Evolutionary conservation across 2,329 filamentous ascomycete genomes (phyloP).

Genomic region (Talaromyces piceae): DNA sequence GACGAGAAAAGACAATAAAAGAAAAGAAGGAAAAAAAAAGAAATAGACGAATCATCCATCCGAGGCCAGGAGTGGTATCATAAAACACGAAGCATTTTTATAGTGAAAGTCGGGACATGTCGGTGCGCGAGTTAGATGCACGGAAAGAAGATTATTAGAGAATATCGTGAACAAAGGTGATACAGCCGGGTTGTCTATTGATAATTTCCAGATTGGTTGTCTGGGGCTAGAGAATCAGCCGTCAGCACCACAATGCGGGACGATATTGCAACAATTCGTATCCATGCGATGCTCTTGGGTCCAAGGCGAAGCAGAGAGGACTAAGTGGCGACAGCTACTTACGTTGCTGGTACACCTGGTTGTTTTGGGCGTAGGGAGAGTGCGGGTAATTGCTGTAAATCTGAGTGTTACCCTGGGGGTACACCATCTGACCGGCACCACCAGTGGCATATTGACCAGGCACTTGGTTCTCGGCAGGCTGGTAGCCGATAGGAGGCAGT

Average conservation of each 20-base stretch:
- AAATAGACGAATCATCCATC: neutral
- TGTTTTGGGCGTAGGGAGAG: conserved; percentile 43
- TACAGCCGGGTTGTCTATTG: conserved; percentile 14
- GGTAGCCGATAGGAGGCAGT: conserved; percentile 69
- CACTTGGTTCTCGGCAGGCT: conserved; percentile 48
- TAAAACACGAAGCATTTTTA: conserved; percentile 13
- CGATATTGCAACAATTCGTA: conserved; percentile 13
- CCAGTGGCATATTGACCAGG: conserved; percentile 60
- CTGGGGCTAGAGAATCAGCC: conserved; percentile 21
- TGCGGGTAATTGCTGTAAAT: conserved; percentile 45
- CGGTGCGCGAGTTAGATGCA: conserved; percentile 3
- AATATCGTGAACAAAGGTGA: conserved; percentile 7
- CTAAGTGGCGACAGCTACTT: conserved; percentile 30
- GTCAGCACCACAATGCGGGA: conserved; percentile 20
- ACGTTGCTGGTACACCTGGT: conserved; percentile 45
- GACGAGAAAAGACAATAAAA: neutral
- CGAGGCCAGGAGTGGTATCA: conserved; percentile 13
- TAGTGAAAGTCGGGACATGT: conserved; percentile 9
- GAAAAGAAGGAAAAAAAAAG: neutral
- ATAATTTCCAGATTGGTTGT: conserved; percentile 22
- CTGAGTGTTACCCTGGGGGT: conserved; percentile 41
- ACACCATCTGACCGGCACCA: conserved; percentile 40
- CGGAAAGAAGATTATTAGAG: conserved; percentile 3
- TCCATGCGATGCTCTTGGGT: conserved; percentile 14
- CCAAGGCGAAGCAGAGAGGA: conserved; percentile 12